Percentiles rank a stretch among this genome's conserved stretches.
Conservation (phyloP, 768 basidiomycete species). For the Leccinum aurantiacum region DNA sequence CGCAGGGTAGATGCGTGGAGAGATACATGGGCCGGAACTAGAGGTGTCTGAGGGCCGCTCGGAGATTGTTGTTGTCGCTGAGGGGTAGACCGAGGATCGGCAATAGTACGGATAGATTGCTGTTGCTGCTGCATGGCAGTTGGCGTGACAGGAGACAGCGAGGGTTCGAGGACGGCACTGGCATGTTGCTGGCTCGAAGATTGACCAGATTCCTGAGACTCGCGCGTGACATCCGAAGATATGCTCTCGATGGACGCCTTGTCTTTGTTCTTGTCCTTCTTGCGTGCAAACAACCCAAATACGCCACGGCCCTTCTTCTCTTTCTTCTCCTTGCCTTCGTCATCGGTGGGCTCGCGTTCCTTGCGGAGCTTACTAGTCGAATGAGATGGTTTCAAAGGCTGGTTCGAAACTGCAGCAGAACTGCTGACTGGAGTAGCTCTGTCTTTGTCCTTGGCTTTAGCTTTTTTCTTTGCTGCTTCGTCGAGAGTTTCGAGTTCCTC, state of each 20-base stretch:
- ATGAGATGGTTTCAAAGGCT: constrained; percentile 14
- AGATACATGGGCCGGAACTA: constrained; percentile 46
- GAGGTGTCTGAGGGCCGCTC: constrained; percentile 30
- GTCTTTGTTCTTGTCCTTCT: constrained; percentile 74
- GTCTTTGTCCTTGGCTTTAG: constrained; percentile 49
- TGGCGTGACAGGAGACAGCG: constrained; percentile 51
- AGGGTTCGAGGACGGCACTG: constrained; percentile 21
- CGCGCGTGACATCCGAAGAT: constrained; percentile 47
- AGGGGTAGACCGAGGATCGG: constrained; percentile 22
- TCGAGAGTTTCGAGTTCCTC: constrained; percentile 49
- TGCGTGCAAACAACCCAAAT: constrained; percentile 76
- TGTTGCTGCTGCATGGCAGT: constrained; percentile 62
- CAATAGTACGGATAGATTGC: constrained; percentile 28
- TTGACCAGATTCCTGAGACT: constrained; percentile 64
- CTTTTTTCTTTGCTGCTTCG: constrained; percentile 49
- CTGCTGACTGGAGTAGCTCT: constrained; percentile 36
- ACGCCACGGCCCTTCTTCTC: constrained; percentile 72
- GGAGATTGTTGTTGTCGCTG: constrained; percentile 25
- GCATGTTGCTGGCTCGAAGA: constrained; percentile 46
- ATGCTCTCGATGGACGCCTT: constrained; percentile 54
- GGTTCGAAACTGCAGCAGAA: constrained; percentile 30
- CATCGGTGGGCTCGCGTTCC: constrained; percentile 43
- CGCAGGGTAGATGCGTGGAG: constrained; percentile 68
- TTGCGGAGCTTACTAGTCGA: constrained; percentile 42
- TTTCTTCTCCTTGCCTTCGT: constrained; percentile 54